phyloP scores from a whole-genome alignment of 2,329 filamentous ascomycete genomes.

The Pseudocercospora eumusae region DNA sequence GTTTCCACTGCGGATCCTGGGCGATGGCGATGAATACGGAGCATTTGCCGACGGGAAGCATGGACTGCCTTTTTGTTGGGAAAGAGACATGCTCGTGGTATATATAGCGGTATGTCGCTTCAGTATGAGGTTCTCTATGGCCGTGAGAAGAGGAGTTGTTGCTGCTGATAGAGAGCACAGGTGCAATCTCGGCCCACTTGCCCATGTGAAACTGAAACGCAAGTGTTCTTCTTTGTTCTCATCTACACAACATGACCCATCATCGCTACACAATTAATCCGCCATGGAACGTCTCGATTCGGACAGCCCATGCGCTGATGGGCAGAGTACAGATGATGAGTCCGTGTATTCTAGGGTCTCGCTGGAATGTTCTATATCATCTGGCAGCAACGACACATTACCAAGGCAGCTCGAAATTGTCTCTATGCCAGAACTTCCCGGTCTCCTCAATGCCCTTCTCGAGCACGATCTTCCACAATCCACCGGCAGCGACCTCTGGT shows the following conservation, averaged over 20 bases:
- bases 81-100: neutral
- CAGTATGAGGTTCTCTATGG: too few relatives aligned
- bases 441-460: conserved; percentile 7
- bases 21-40: neutral
- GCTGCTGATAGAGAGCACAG: neutral
- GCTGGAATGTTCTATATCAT: too few relatives aligned
- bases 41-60: neutral
- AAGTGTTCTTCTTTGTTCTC: neutral
- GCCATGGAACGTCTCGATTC: too few relatives aligned
- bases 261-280: too few relatives aligned
- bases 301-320: too few relatives aligned
- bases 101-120: too few relatives aligned
- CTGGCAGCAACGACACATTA: too few relatives aligned
- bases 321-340: too few relatives aligned
- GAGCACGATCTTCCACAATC: conserved; percentile 12
- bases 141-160: neutral
- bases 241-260: too few relatives aligned
- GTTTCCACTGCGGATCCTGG: neutral
- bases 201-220: too few relatives aligned
- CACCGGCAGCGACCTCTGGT: conserved; percentile 28
- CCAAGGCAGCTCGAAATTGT: conserved; percentile 11
- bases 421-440: conserved; percentile 13
- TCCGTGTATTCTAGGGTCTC: too few relatives aligned
- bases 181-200: neutral
- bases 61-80: too few relatives aligned